phyloP scores from a whole-genome alignment of 2,329 filamentous ascomycete genomes.

The Penicillium sp. region DNA sequence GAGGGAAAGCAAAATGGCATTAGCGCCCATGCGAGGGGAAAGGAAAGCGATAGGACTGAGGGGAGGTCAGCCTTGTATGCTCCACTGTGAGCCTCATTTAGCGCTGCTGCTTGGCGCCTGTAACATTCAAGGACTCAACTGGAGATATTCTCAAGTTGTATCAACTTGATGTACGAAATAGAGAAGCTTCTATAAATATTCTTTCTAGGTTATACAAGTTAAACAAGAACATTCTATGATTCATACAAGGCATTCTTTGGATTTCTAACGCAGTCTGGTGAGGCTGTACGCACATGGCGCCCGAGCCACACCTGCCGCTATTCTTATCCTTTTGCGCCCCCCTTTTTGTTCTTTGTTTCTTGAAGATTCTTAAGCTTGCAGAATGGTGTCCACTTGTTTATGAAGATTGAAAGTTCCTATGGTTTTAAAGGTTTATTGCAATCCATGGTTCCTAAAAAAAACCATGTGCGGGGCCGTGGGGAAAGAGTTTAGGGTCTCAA shows the following conservation, averaged over 20 bases:
- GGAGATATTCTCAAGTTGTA: too few relatives aligned
- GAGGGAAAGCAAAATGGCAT: background rate
- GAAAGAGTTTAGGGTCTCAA: background rate
- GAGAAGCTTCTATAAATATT: background rate
- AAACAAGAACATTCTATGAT: too few relatives aligned
- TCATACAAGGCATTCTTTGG: too few relatives aligned
- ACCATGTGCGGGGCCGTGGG: background rate
- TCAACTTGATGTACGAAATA: background rate
- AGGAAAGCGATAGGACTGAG: background rate
- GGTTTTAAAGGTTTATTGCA: background rate
- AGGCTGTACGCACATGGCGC: background rate
- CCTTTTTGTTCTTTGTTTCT: background rate
- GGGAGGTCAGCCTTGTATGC: slow-evolving; percentile 10
- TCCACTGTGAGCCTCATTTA: slow-evolving; percentile 10
- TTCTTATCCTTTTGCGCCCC: background rate
- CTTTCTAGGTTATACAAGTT: too few relatives aligned
- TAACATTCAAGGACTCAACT: background rate
- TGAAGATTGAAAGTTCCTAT: background rate
- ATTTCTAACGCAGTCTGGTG: background rate
- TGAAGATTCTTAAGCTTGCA: background rate
- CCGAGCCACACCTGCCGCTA: background rate
- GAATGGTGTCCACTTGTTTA: background rate
- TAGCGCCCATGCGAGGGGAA: background rate
- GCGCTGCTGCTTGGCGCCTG: background rate
- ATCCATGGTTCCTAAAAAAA: background rate